phyloP scores from a whole-genome alignment of 2,329 filamentous ascomycete genomes.

The Ophiocordyceps camponoti-saundersi region DNA sequence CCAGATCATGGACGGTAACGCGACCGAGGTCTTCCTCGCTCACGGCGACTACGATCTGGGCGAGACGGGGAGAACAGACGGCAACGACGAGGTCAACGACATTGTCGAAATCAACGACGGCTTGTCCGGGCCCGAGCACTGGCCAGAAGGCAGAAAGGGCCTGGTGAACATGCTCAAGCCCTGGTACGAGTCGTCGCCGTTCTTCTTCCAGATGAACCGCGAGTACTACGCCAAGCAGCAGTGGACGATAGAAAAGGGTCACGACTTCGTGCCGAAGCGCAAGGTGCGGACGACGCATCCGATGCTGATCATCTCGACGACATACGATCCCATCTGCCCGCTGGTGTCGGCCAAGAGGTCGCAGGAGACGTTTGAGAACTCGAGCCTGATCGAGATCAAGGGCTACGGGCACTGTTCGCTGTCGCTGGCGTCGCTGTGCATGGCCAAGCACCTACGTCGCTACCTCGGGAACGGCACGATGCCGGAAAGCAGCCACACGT shows the following conservation, averaged over 20 bases:
- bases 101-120: slow-evolving; percentile 12
- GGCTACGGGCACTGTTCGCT: slow-evolving; percentile 25
- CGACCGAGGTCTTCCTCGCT: slow-evolving; percentile 17
- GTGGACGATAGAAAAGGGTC: slow-evolving; percentile 13
- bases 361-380: slow-evolving; percentile 16
- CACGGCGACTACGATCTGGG: slow-evolving; percentile 11
- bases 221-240: slow-evolving; percentile 11
- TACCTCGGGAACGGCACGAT: slow-evolving; percentile 21
- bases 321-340: slow-evolving; percentile 32
- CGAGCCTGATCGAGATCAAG: slow-evolving; percentile 20
- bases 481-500: slow-evolving; percentile 13
- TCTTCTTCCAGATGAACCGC: slow-evolving; percentile 11
- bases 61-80: slow-evolving; percentile 1
- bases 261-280: slow-evolving; percentile 8
- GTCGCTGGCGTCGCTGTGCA: slow-evolving; percentile 17
- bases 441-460: slow-evolving; percentile 15
- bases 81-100: slow-evolving; percentile 9
- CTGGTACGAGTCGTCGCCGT: slow-evolving; percentile 15
- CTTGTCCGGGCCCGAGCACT: slow-evolving; percentile 6
- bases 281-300: slow-evolving; percentile 17
- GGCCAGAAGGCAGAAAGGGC: slow-evolving; percentile 14
- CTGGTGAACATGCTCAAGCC: slow-evolving; percentile 16
- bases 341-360: slow-evolving; percentile 20
- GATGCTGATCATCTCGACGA: slow-evolving; percentile 14
- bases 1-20: slow-evolving; percentile 20